Evolutionary conservation across 1,284 basidiomycete genomes (phyloP), one percentile per base, ranked within the genome.

Genomic region (Cutaneotrichosporon sp.): DNA sequence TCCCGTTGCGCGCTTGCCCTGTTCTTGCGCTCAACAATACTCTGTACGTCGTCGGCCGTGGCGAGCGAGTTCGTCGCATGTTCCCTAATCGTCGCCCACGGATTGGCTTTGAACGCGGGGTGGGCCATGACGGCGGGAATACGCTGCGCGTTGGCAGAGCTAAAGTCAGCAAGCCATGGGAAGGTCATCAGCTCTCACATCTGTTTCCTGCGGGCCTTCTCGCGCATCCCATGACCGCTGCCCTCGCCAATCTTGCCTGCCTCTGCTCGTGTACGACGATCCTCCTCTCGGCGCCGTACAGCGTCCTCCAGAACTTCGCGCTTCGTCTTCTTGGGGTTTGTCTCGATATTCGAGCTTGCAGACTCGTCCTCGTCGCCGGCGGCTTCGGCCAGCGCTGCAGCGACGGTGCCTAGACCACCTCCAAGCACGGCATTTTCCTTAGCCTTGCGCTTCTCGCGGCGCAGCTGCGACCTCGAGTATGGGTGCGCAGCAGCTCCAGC

Each of bases 11-110:
- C 40, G 30, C 23, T 40, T 7, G 12, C 40, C 14, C 21, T 38
- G 12, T n/a, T 30, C 41, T 53, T 51, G 39, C 54, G 49, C 12
- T 54, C 58, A 42, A 35, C 47, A 14, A 57, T 49, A 39, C 18
- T 39, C 41, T 48, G 52, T n/a, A 46, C 55, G 14, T 33, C 49
- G 30, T 54, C 53, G 35, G 67, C 58, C 17, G 55, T 46, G 10
- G 67, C 67, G 7, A 76, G 45, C 9, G 67, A 65, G 56, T 76
- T 75, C 20, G 64, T 59, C 0, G 69, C 73, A 51, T 76, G 73
- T 40, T 71, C 61, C 15, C 74, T 59, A 51, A 76, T 76, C 14
- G 72, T 68, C 2, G 70, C 72, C 67, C 72, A 76, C 2, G 74
- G 74, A 51, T 70, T 69, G 12, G 64, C 55, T 56, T 72, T 68